Base-by-base conservation (phyloP, 169 alveolate species). In the Fabrea salina region DNA sequence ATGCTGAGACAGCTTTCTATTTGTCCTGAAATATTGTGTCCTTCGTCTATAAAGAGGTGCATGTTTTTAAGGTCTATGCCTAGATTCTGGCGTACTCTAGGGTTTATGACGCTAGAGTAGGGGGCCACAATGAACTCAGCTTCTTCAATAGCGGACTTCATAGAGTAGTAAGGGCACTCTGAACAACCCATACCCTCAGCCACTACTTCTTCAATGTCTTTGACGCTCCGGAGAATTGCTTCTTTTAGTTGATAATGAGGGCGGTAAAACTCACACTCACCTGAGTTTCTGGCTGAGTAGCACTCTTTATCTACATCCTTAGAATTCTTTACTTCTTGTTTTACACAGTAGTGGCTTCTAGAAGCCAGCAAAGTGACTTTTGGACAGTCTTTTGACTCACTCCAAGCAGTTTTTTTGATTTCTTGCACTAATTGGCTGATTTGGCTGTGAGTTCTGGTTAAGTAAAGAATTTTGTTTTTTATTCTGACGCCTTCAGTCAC, bases 111-210 rank as follows among this genome's bases (percentile, higher is more conserved):
- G 22, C 44, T 47, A 1, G 39, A 44, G 49, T 70, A 70, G 19
- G 79, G 79, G 8, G 79, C 59, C 6, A 70, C 13, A 22, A 70
- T 30, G 27, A 70, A 19, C 13, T 70, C 79, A n/a, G 64, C 79
- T 27, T 70, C 27, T 22, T 41, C 44, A 41, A 70, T 70, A 37
- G 64, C 79, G 11, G 4, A n/a, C 22, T 64, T 41, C 16, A 49
- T n/a, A 27, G 33, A 59, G 32, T 44, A 70, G 49, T 70, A 70
- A 44, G 79, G 79, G 44, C 79, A 70, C 3, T 27, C 64, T 49
- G 19, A 8, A 35, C 5, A 47, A 30, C 1, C 0, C 13, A 7
- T 4, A 25, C 79, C 79, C 4, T 25, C 33, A 11, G 30, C 16
- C 5, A 44, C 16, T 3, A 70, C 25, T 27, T 70, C 79, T n/a